phyloP scores from a whole-genome alignment of 2,329 filamentous ascomycete genomes.

The Fusarium xylarioides region DNA sequence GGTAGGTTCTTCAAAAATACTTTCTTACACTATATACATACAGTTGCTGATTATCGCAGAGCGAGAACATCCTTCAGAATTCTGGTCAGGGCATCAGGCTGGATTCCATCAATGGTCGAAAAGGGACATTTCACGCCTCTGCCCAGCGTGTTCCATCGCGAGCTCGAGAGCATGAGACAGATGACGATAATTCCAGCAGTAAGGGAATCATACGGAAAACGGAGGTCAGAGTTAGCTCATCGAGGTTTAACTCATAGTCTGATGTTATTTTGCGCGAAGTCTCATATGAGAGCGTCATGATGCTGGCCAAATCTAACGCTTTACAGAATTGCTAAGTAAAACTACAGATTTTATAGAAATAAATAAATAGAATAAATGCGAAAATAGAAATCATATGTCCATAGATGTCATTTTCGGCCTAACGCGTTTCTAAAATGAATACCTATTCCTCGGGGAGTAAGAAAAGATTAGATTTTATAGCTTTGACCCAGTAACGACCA shows the following conservation, averaged over 20 bases:
- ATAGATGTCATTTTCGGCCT: neutral
- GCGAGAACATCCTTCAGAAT: neutral
- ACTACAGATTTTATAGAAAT: fast-evolving
- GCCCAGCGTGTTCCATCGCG: neutral
- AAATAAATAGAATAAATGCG: fast-evolving
- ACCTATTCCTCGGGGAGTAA: fast-evolving
- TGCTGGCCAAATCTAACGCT: too few relatives aligned
- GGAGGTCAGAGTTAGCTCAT: neutral
- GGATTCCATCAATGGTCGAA: neutral
- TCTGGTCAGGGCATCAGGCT: neutral
- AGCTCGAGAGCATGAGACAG: neutral
- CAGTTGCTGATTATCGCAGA: neutral
- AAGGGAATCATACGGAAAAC: slow-evolving; percentile 10
- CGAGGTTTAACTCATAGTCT: neutral
- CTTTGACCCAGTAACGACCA: too few relatives aligned
- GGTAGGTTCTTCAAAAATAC: neutral
- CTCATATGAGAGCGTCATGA: too few relatives aligned
- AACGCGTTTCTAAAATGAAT: neutral
- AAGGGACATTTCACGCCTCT: neutral
- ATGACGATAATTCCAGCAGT: slow-evolving; percentile 7
- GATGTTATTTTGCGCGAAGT: neutral
- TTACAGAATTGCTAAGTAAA: fast-evolving
- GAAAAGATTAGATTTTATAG: too few relatives aligned
- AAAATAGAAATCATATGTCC: neutral
- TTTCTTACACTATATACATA: too few relatives aligned